Base-by-base conservation (phyloP, 1,139 yeast genomes). In the Lodderomyces pseudojiufengensis region DNA sequence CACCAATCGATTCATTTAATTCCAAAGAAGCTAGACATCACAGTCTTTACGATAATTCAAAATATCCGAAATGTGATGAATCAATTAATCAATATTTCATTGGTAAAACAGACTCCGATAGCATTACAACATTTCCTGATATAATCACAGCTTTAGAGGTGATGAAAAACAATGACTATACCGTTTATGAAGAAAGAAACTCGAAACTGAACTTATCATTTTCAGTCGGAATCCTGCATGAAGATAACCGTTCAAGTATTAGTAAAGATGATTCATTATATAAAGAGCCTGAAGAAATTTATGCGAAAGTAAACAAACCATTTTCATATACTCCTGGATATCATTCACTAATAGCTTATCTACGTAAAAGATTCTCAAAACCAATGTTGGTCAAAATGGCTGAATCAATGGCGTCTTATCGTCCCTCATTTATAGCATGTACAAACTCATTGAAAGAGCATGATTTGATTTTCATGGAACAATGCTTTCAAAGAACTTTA, bases 401-500 rank as follows among this genome's bases (percentile, higher is more conserved):
- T 3, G 82, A 84, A 50, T 79, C 86, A 9, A 84, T 92, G 82
- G 95, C 97, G 0, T 78, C 80, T 33, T 88, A 88, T 51, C 65
- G 97, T 44, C 97, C 97, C 1, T 79, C 88, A 8, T 90, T 90
- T 55, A 88, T 90, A 48, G 97, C 97, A 1, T 84, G 95, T 51
- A 86, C 95, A 23, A 84, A 86, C 49, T 80, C 94, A 3, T 62
- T 92, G 30, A 85, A 88, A 40, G 95, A 86, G 47, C 95, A 86
- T 34, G 98, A 92, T 55, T 67, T 90, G 53, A 84, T 90, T 5
- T 92, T 92, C 52, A 88, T 92, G 86, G 98, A 92, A 52, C 95
- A 90, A 61, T 86, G 96, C 50, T 90, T 90, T 62, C 97, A 92
- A 57, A 64, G 98, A 33, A 88, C 97, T 0, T 62, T 92, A 32